Conservation (phyloP, 1,284 basidiomycete species). For the Ceratobasidium theobromae region DNA sequence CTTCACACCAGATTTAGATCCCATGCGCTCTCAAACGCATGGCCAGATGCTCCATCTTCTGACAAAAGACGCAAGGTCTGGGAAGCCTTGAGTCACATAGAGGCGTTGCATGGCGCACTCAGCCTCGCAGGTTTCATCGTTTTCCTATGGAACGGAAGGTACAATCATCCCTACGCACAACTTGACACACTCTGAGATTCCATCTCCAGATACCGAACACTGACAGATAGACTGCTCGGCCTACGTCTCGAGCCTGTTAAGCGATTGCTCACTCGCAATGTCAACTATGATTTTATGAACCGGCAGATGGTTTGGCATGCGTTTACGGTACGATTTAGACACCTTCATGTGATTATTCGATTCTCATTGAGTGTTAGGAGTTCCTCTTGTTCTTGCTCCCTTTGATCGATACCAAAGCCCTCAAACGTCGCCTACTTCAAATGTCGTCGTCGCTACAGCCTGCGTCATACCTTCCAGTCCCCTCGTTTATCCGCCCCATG, state of each 20-base stretch:
- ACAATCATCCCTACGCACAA: slow-evolving; percentile 41
- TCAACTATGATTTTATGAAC: slow-evolving; percentile 99
- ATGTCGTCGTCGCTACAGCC: slow-evolving; percentile 30
- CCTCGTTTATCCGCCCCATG: neutral
- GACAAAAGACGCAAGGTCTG: slow-evolving; percentile 76
- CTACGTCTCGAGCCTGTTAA: slow-evolving; percentile 78
- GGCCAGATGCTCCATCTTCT: slow-evolving; percentile 84
- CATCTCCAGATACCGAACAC: slow-evolving; percentile 72
- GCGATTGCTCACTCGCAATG: slow-evolving; percentile 72
- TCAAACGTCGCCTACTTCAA: slow-evolving; percentile 60
- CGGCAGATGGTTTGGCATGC: slow-evolving; percentile 99
- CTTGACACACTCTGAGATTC: neutral
- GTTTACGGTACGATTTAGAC: slow-evolving; percentile 72
- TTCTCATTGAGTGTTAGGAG: slow-evolving; percentile 55
- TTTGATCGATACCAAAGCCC: slow-evolving; percentile 67
- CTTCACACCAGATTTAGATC: slow-evolving; percentile 69
- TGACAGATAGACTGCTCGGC: slow-evolving; percentile 79
- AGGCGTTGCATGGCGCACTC: slow-evolving; percentile 62
- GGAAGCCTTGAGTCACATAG: slow-evolving; percentile 67
- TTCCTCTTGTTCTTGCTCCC: slow-evolving; percentile 93
- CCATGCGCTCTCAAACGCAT: slow-evolving; percentile 78
- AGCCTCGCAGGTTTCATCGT: slow-evolving; percentile 75
- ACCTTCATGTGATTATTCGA: neutral
- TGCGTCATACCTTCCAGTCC: slow-evolving; percentile 11
- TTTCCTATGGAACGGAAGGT: slow-evolving; percentile 88